phyloP scores from a whole-genome alignment of 192 early-diverging fungal species.

The Podochytrium sp. region DNA sequence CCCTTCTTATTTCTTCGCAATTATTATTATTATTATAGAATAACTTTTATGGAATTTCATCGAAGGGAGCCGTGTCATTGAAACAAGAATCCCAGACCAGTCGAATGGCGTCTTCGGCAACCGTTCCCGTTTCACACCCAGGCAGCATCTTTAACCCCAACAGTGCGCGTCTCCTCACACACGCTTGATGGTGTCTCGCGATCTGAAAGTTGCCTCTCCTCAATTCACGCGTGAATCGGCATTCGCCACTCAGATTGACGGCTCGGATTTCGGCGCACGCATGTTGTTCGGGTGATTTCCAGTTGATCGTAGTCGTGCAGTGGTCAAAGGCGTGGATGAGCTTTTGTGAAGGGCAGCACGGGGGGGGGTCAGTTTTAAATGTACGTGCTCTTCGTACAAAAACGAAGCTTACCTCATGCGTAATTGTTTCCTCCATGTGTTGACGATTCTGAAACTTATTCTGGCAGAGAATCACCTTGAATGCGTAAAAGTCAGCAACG shows the following conservation, averaged over 20 bases:
- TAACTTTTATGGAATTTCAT: slow-evolving; percentile 70
- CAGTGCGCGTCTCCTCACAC: slow-evolving; percentile 85
- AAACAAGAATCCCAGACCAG: slow-evolving; percentile 91
- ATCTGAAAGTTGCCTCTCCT: slow-evolving; percentile 45
- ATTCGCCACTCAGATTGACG: slow-evolving; percentile 50
- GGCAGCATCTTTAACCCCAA: slow-evolving; percentile 79
- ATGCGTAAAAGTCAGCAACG: neutral
- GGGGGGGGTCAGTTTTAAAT: too few relatives aligned
- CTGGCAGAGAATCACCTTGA: slow-evolving; percentile 79
- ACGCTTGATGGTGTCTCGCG: slow-evolving; percentile 60
- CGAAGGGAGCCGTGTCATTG: slow-evolving; percentile 92
- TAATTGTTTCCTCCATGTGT: slow-evolving; percentile 91
- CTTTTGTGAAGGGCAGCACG: neutral
- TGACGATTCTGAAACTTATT: slow-evolving; percentile 77
- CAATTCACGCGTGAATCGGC: slow-evolving; percentile 51
- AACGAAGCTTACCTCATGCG: slow-evolving; percentile 67
- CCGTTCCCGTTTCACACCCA: slow-evolving; percentile 69
- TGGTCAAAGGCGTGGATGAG: slow-evolving; percentile 63
- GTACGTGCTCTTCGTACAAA: neutral
- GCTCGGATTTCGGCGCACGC: slow-evolving; percentile 63
- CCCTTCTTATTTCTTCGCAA: neutral
- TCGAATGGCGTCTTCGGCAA: slow-evolving; percentile 85
- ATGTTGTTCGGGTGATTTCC: slow-evolving; percentile 50
- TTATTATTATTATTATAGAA: slow-evolving; percentile 1
- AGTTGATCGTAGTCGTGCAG: slow-evolving; percentile 49